phyloP scores from a whole-genome alignment of 768 basidiomycete genomes.

The Pleurotus cornucopiae region DNA sequence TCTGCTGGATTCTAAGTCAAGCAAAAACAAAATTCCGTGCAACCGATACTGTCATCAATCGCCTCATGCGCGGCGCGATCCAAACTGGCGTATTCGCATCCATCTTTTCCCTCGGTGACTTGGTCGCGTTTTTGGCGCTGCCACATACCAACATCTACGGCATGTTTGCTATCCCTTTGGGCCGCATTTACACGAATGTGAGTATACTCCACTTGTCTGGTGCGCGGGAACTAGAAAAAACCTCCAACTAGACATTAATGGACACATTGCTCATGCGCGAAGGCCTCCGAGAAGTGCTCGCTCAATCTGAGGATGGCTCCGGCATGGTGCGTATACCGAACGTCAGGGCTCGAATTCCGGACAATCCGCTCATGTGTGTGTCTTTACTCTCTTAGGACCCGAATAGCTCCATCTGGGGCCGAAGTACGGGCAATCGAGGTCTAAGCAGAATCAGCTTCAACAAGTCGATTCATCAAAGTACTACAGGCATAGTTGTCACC shows the following conservation, averaged over 20 bases:
- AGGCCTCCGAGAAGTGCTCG: neutral
- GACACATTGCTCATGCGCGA: conserved; percentile 10
- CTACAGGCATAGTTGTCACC: too few relatives aligned
- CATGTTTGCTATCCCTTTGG: conserved; percentile 35
- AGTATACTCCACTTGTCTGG: conserved; percentile 3
- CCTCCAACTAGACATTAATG: conserved; percentile 4
- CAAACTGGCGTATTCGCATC: conserved; percentile 31
- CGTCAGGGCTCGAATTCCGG: neutral
- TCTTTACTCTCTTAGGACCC: neutral
- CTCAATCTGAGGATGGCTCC: neutral
- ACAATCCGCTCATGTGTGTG: neutral
- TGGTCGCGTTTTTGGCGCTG: conserved; percentile 24
- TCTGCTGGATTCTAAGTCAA: neutral
- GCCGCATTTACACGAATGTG: conserved; percentile 39
- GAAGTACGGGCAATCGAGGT: neutral
- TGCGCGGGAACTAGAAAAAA: too few relatives aligned
- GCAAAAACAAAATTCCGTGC: conserved; percentile 1
- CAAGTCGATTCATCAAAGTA: neutral
- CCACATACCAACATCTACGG: conserved; percentile 27
- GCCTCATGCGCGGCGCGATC: conserved; percentile 27
- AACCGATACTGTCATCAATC: conserved; percentile 17
- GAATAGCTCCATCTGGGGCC: conserved; percentile 2
- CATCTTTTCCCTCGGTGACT: conserved; percentile 29
- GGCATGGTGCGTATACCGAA: neutral
- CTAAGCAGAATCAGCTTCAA: conserved; percentile 7